Evolutionary conservation across 352 stramenopile genomes (phyloP), one percentile per base, ranked within the genome.

Genomic region (Pythium scleroteichum): DNA sequence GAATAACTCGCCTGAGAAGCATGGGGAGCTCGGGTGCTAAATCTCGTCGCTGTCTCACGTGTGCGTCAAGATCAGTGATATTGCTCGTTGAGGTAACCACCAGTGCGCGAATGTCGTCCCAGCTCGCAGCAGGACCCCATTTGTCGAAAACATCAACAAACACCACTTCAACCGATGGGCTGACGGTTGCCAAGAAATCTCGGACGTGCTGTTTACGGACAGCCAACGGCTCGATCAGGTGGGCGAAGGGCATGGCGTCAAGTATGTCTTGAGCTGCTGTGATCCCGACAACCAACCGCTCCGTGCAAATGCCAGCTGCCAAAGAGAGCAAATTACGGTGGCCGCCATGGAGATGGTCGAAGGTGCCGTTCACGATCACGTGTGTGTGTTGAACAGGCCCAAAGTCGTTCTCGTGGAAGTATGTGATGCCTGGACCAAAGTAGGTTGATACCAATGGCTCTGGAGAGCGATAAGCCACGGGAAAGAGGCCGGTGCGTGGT

Each of bases 301-400:
- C 58, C 5, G 46, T 56, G 41, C 78, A 90, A 45, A 92, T 73
- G 55, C 71, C 77, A 8, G 72, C 74, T 0, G 87, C 88, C 20
- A 94, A 54, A 19, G 79, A 87, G 27, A 97, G 71, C 20, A 97
- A 66, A 56, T 94, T 95, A 68, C 92, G 95, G 72, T 97, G 88
- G 19, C 90, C 90, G 50, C 92, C 92, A 71, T 97, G 90, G 19
- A 97, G 71, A 49, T 93, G 81, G 67, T 97, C 90, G 63, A 97
- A 97, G 32, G 87, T 97, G 41, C 90, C 90, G 40, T 89, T 88
- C 8, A 48, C 50, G n/a, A 57, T 22, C 8, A 56, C 33, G 19
- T 46, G 29, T 1, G n/a, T 22, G 20, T 42, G 45, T 14, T 52
- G 27, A 4, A 38, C n/a, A 8, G 23, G 8, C 19, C 22, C 23